Percentiles rank a stretch among this genome's conserved stretches.
Evolutionary conservation across 2,329 filamentous ascomycete genomes (phyloP).

Genomic region (Colletotrichum sp.): DNA sequence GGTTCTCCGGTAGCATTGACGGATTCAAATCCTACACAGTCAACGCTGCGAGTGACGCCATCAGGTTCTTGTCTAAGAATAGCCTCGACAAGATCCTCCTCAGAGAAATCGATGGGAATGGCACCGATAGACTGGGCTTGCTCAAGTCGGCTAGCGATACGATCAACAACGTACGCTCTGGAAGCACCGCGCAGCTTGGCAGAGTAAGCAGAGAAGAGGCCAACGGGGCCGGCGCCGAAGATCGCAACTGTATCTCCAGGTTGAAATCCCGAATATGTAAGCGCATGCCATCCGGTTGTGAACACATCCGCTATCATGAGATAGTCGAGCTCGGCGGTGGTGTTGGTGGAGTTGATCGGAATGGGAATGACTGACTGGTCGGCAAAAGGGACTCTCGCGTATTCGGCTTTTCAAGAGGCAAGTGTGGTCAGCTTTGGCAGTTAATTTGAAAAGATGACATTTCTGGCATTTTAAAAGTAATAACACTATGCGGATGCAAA

Average conservation of each 20-base stretch:
- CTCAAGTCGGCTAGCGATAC: slow-evolving; percentile 23
- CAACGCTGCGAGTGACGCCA: slow-evolving; percentile 23
- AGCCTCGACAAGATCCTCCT: background rate
- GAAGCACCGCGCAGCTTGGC: slow-evolving; percentile 28
- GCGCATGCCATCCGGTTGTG: slow-evolving; percentile 58
- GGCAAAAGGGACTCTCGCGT: slow-evolving; percentile 66
- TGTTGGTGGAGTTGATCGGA: slow-evolving; percentile 47
- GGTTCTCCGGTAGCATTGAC: slow-evolving; percentile 17
- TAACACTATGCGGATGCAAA: background rate
- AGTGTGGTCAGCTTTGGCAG: background rate
- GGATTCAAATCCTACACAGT: slow-evolving; percentile 23
- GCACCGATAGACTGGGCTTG: slow-evolving; percentile 23
- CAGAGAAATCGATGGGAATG: slow-evolving; percentile 23
- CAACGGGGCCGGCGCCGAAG: slow-evolving; percentile 69
- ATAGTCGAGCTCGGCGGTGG: slow-evolving; percentile 65
- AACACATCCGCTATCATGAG: slow-evolving; percentile 52
- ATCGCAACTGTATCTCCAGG: slow-evolving; percentile 66
- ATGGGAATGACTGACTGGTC: slow-evolving; percentile 69
- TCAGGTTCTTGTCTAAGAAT: slow-evolving; percentile 19
- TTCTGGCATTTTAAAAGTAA: background rate
- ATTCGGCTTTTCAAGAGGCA: slow-evolving; percentile 41
- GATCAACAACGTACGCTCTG: slow-evolving; percentile 24
- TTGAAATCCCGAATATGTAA: slow-evolving; percentile 61
- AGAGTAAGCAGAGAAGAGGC: slow-evolving; percentile 52
- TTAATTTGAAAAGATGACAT: background rate